Base-by-base conservation (phyloP, 768 basidiomycete species). In the Hypholoma sublateritium region DNA sequence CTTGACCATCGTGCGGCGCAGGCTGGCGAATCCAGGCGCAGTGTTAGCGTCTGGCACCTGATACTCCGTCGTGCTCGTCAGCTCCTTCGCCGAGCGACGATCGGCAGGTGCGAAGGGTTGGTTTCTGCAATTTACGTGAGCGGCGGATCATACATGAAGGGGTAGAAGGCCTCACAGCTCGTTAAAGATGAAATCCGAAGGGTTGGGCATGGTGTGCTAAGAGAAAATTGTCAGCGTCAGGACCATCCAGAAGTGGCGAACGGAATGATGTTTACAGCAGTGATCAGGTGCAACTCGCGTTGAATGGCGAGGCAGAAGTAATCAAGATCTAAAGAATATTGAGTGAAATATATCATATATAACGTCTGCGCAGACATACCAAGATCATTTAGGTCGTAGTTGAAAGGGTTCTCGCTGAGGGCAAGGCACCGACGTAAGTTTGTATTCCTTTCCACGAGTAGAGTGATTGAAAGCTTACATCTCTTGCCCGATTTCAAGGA, bases 101-200 rank as follows among this genome's bases (percentile, higher is more conserved):
- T 89, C 85, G 8, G 76, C 74, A 5, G 89, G 89, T 6, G 84
- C 81, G 73, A 90, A 87, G 0, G 89, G 88, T 69, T 87, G 83
- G 69, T 90, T 91, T 69, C 74, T 75, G 48, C 46, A 53, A 22
- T 9, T 4, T 14, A 21, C 25, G 6, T 47, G 22, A 28, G 59
- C 46, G 54, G 16, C 36, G 22, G 5, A 36, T 11, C 4, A 32
- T 50, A 32, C 17, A 17, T 36, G 8, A 34, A 44, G 17, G 34
- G 19, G 13, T 36, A 17, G 16, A 17, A 12, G 6, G 12, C 54
- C 66, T 53, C 59, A 74, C 74, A 78, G 74, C 34, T 74, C 53
- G 47, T 70, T 81, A 72, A 84, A 86, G 62, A 87, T 67, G 68
- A 79, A 87, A 1, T 73, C 61, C 14, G 76, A 66, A 0, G 86